Evolutionary conservation across 148 eudicot genomes (phyloP), one percentile per base, ranked within the genome.

Genomic region (Gaultheria prostrata): DNA sequence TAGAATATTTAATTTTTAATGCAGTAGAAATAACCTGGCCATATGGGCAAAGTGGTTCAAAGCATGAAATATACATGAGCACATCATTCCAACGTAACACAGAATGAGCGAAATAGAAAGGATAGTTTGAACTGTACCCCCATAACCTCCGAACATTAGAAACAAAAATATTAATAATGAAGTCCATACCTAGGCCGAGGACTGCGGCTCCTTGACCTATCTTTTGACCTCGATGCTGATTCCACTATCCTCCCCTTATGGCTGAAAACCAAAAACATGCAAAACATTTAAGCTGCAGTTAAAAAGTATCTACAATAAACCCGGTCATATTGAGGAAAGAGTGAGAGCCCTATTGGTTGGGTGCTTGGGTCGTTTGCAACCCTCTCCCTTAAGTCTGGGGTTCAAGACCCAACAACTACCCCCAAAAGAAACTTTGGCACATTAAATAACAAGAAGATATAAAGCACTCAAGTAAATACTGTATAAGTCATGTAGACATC

Each of bases 181-280:
- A 79, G 8, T 65, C 3, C 75, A 48, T 85, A 95, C 98, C 98
- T 94, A 79, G 89, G 87, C 74, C 94, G 87, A 51, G 98, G 98
- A 87, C 93, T 91, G 39, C 89, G 88, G 90, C 98, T 95, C 85
- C 89, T 90, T 80, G 93, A 90, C 74, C 92, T 80, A 1, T 85
- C 86, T 81, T 51, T 89, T 17, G 86, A 50, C 86, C 65, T 87
- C 32, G 86, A 87, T 26, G 84, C 87, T 35, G 89, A 85, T 65
- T 91, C 93, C 35, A 88, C 28, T 61, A 91, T 86, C 85, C 90
- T 85, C 18, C 91, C 90, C 78, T 87, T 91, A 8, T 89, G 89
- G 76, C 97, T 95, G 92, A 79, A 85, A 87, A 30, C 70, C 85
- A 89, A 84, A 61, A 45, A 32, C 59, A 59, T n/a, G 32, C 3